phyloP scores from a whole-genome alignment of 148 eudicot genomes.

The Camellia japonica region DNA sequence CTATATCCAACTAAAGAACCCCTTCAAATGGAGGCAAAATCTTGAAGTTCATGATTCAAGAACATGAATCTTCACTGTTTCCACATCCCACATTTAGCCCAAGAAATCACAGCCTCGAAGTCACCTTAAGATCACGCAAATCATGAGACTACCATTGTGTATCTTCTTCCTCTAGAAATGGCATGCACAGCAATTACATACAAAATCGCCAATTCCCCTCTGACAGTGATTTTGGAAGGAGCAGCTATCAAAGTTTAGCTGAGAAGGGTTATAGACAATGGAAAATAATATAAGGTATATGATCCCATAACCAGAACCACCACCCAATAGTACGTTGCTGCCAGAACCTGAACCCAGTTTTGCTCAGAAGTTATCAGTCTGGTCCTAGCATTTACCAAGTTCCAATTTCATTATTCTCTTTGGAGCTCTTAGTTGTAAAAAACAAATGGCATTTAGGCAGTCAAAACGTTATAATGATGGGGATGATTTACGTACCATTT shows the following conservation, averaged over 20 bases:
- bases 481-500: conserved; percentile 53
- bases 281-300: background rate
- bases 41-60: background rate
- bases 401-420: background rate
- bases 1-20: background rate
- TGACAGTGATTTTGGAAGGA: background rate
- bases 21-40: background rate
- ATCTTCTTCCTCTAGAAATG: background rate
- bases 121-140: background rate
- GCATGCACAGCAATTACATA: background rate
- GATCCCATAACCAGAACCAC: background rate
- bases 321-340: background rate
- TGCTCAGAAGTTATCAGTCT: background rate
- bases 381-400: background rate
- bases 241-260: background rate
- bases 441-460: background rate
- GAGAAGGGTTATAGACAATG: background rate
- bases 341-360: background rate
- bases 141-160: background rate
- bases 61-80: background rate
- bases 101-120: background rate
- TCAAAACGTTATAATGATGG: background rate
- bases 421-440: background rate
- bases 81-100: background rate
- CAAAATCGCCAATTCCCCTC: background rate